Base-by-base conservation (phyloP, 257 asterid species). In the Fraxinus pennsylvanica region DNA sequence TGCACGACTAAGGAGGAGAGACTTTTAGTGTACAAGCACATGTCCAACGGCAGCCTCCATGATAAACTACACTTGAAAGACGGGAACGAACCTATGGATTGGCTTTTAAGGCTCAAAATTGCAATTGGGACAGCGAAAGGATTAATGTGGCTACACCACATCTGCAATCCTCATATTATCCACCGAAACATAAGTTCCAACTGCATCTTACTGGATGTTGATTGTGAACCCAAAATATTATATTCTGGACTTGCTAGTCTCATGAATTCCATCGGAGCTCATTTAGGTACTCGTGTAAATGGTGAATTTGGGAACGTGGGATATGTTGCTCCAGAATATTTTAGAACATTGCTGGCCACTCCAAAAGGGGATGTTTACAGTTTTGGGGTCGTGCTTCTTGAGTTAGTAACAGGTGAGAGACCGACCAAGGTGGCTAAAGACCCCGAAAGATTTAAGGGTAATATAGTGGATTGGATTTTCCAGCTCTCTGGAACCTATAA, bases 311-410 rank as follows among this genome's bases (percentile, higher is more conserved):
- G 97, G 29, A 92, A 93, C 73, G 80, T 87, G 47, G 97, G 97
- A 73, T 93, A 93, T 15, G 97, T 87, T 41, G 94, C 97, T 0
- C 97, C 97, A 0, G 97, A 91, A 73, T 91, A 90, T 1, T 72
- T 91, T 0, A 83, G 94, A 70, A 93, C 97, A n/a, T 88, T 91
- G 13, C 74, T 93, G 73, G 97, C 97, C 72, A 90, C 96, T 19
- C 94, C 94, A 27, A 91, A 93, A 80, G 97, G 97, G n/a, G 97
- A 91, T 41, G 94, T 90, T n/a, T 93, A 83, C 47, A 91, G 97
- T 71, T 93, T 91, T 2, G 97, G 97, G 10, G 92, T 93, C 2
- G 97, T 93, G 65, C 96, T 91, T 77, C 86, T 93, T 0, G 97
- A 92, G 90, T 68, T 92, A 27, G 94, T 90, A 9, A 91, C 96